These are phyloP conservation scores for Talaromyces sp. DNA, from an alignment of 2,329 filamentous ascomycete genomes.

Conservation along the genomic window DNA sequence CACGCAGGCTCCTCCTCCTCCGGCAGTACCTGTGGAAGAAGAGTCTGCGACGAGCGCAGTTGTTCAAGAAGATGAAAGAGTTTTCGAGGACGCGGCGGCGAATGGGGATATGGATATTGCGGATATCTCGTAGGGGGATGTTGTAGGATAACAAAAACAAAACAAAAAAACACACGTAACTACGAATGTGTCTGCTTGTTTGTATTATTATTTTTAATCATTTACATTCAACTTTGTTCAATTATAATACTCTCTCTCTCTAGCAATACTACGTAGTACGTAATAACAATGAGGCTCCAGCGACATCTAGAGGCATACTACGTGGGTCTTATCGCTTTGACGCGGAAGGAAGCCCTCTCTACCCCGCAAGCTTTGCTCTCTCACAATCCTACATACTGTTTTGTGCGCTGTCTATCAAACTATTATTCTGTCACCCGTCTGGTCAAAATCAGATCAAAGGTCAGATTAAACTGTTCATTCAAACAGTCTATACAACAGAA, in stretches of 20 bases:
- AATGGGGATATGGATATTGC: constrained; percentile 29
- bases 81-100: constrained; percentile 14
- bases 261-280: neutral
- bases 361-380: neutral
- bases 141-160: neutral
- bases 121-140: constrained; percentile 18
- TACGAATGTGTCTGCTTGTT: neutral
- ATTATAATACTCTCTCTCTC: neutral
- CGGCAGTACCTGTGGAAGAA: constrained; percentile 1
- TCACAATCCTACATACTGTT: neutral
- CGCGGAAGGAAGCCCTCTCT: neutral
- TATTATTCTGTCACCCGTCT: neutral
- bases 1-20: constrained; percentile 26
- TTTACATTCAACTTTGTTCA: neutral
- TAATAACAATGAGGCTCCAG: neutral
- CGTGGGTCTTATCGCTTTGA: neutral
- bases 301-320: neutral
- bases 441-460: neutral
- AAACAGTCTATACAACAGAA: no score
- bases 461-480: no score
- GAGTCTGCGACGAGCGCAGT: neutral
- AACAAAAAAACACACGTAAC: neutral
- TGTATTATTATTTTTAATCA: neutral
- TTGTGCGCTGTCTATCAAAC: neutral
- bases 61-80: neutral